A percentile compares a stretch with the other conserved stretches of the same genome.
These are phyloP conservation scores for Nicotiana obtusifolia DNA, from an alignment of 257 asterid species.

Conservation along the genomic window DNA sequence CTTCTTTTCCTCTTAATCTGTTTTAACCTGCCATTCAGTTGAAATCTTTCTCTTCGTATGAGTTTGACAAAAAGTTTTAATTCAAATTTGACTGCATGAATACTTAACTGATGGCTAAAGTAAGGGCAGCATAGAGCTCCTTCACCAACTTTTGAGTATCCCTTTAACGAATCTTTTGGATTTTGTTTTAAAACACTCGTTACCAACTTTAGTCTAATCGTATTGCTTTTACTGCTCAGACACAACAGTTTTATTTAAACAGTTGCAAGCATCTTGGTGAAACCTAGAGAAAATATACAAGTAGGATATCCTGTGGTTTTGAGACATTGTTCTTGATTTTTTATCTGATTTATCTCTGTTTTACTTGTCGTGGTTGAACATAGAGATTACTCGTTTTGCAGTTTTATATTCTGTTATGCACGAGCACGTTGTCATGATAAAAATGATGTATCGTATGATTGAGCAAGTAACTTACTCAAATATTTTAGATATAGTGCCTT, in stretches of 20 bases:
- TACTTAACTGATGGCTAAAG: not conserved
- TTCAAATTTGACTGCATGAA: not conserved
- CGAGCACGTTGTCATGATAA: not conserved
- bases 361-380: not conserved
- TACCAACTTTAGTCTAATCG: not conserved
- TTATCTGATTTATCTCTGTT: not conserved
- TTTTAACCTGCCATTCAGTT: not conserved
- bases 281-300: not conserved
- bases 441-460: not conserved
- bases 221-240: not conserved
- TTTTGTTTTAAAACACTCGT: not conserved
- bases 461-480: not conserved
- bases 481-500: not conserved
- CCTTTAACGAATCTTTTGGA: not conserved
- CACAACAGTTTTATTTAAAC: not conserved
- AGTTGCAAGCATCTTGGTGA: not conserved
- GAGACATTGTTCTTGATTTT: not conserved
- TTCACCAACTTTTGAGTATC: not conserved
- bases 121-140: not conserved
- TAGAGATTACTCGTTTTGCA: not conserved
- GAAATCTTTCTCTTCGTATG: not conserved
- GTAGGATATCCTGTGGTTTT: not conserved
- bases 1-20: constrained; percentile 1
- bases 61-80: not conserved
- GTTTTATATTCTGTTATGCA: not conserved